A percentile compares a stretch with the other conserved stretches of the same genome.
Evolutionary conservation across 2,329 filamentous ascomycete genomes (phyloP).

Genomic region (Iodosphaeria phyllophila): DNA sequence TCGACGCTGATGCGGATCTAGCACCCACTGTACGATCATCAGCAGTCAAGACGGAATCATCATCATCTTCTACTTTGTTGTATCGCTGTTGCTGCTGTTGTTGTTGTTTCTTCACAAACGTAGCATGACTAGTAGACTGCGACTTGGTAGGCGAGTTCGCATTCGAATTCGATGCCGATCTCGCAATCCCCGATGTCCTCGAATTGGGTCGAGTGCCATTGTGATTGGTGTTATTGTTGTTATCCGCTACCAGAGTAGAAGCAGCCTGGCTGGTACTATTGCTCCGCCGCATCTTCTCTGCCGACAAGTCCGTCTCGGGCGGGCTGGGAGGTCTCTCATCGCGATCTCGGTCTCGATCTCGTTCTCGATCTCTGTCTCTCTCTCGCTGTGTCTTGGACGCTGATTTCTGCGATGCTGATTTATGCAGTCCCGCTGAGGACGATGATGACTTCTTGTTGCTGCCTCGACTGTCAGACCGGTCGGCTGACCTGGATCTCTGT

Average conservation of each 20-base stretch:
- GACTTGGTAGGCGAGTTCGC: conserved; percentile 35
- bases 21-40: conserved; percentile 12
- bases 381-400: too few species aligned
- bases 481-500: conserved; percentile 27
- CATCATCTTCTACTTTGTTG: conserved; percentile 9
- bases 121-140: conserved; percentile 37
- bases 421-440: too few species aligned
- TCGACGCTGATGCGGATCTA: conserved; percentile 14
- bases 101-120: conserved; percentile 22
- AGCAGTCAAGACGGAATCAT: conserved; percentile 15
- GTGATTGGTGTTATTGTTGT: too few species aligned
- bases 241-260: too few species aligned
- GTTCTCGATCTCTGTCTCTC: too few species aligned
- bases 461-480: conserved; percentile 16
- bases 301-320: conserved; percentile 41
- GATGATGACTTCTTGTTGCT: conserved; percentile 12
- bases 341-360: too few species aligned
- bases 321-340: conserved; percentile 40
- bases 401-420: too few species aligned
- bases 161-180: conserved; percentile 25
- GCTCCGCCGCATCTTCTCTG: conserved; percentile 19
- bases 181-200: conserved; percentile 22
- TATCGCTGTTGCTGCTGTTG: conserved; percentile 12
- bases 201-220: too few species aligned
- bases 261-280: conserved; percentile 17